phyloP scores from a whole-genome alignment of 352 stramenopile genomes.

The Phytophthora citrophthora region DNA sequence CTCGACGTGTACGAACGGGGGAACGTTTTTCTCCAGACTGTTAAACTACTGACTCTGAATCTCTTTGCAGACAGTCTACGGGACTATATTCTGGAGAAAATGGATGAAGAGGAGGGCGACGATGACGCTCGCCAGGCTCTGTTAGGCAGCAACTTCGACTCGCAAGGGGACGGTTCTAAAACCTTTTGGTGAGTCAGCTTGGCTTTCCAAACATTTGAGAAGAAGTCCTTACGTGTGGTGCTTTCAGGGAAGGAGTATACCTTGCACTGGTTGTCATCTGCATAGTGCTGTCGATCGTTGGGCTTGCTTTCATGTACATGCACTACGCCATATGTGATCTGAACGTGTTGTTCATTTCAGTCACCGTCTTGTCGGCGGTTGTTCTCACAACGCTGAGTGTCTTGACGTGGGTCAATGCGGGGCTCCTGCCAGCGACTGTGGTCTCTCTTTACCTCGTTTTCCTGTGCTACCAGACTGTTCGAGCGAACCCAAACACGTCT shows the following conservation, averaged over 20 bases:
- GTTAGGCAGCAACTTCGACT: conserved; percentile 37
- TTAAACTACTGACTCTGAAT: neutral
- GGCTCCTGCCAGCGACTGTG: conserved; percentile 59
- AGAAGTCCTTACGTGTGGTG: neutral
- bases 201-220: neutral
- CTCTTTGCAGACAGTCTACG: conserved; percentile 59
- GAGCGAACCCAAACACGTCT: conserved; percentile 63
- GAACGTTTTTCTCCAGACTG: neutral
- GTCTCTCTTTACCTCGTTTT: conserved; percentile 71
- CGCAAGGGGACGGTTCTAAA: conserved; percentile 31
- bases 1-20: conserved; percentile 53
- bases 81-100: conserved; percentile 74
- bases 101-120: conserved; percentile 65
- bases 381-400: conserved; percentile 65
- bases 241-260: conserved; percentile 62
- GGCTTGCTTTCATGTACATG: conserved; percentile 63
- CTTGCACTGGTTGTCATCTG: conserved; percentile 52
- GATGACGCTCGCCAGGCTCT: conserved; percentile 58
- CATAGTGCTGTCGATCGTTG: conserved; percentile 36
- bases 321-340: conserved; percentile 57
- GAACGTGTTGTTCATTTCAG: conserved; percentile 65
- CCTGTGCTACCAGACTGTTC: conserved; percentile 76
- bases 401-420: conserved; percentile 61
- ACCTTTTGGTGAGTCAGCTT: conserved; percentile 24
- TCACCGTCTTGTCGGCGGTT: conserved; percentile 54